Conservation (phyloP, 1,284 basidiomycete genomes). For the Trichosporon ovoides region DNA sequence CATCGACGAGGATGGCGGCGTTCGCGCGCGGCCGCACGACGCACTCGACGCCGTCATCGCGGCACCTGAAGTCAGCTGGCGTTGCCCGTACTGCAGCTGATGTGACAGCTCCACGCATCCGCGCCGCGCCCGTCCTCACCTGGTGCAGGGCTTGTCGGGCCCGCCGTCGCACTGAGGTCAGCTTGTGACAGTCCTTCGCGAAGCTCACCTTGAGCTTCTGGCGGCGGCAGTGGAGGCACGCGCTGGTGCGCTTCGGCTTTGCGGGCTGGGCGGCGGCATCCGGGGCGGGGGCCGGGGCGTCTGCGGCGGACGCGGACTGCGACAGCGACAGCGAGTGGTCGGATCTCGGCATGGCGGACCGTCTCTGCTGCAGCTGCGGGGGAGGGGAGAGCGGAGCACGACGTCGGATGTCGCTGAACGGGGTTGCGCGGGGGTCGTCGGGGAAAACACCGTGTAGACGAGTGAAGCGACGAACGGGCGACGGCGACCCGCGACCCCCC, state of each 20-base stretch:
- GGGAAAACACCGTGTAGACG: not conserved
- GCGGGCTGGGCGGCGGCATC: not conserved
- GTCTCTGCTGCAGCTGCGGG: no score
- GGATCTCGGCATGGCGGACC: not conserved
- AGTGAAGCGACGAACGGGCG: no score
- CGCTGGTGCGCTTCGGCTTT: conserved; percentile 13
- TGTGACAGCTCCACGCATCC: no score
- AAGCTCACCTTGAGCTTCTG: conserved; percentile 22
- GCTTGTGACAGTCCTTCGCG: not conserved
- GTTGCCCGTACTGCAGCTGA: not conserved
- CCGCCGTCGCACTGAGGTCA: conserved; percentile 18
- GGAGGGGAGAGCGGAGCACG: not conserved
- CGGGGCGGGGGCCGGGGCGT: not conserved
- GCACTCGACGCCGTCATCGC: conserved; percentile 19
- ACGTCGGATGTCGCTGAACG: not conserved
- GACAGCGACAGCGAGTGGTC: not conserved
- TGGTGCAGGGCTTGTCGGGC: conserved; percentile 10
- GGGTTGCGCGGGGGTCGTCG: not conserved
- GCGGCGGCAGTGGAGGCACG: conserved; percentile 20
- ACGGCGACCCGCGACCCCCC: not conserved
- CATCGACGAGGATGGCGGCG: conserved; percentile 20
- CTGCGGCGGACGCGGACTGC: not conserved
- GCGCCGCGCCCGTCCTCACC: conserved; percentile 1
- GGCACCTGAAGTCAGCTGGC: conserved; percentile 10
- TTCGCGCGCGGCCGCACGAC: conserved; percentile 20